Percentiles rank a stretch among this genome's conserved stretches.
Conservation (phyloP, 331 rosid species). For the Ulmus americana region DNA sequence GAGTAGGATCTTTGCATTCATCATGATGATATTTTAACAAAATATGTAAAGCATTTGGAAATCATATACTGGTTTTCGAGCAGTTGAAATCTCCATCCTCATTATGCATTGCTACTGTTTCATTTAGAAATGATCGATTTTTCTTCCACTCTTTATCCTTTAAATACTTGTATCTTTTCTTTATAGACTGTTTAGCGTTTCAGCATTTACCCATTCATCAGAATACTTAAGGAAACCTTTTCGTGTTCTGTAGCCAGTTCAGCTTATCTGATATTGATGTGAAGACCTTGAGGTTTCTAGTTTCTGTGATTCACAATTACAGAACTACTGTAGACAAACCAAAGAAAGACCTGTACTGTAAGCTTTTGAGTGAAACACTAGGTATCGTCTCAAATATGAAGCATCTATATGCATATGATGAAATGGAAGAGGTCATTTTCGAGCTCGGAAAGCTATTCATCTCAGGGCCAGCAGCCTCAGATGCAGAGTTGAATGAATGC, state of each 20-base stretch:
- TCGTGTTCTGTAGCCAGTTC: constrained; percentile 38
- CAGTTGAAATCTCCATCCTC: too few species aligned
- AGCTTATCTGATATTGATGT: constrained; percentile 45
- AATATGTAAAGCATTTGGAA: too few species aligned
- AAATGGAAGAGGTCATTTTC: constrained; percentile 54
- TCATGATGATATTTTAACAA: too few species aligned
- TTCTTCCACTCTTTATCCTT: too few species aligned
- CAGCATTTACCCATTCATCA: too few species aligned
- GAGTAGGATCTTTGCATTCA: too few species aligned
- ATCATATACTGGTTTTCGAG: too few species aligned
- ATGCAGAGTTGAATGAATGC: constrained; percentile 46
- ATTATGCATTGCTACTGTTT: too few species aligned
- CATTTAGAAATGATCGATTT: too few species aligned
- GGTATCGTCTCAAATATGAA: constrained; percentile 50
- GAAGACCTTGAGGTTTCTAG: constrained; percentile 59
- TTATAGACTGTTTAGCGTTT: too few species aligned
- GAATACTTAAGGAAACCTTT: constrained; percentile 14
- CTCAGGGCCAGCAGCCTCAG: constrained; percentile 47
- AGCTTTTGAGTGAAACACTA: constrained; percentile 65
- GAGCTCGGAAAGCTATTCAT: constrained; percentile 61
- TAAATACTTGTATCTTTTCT: too few species aligned
- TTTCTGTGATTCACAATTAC: constrained; percentile 42
- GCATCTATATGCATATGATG: constrained; percentile 46
- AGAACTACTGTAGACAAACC: constrained; percentile 40
- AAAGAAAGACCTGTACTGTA: constrained; percentile 43